Evolutionary conservation across 805 yeast species (phyloP), one percentile per base, ranked within the genome.

Genomic region (Cyberlindnera mrakii): DNA sequence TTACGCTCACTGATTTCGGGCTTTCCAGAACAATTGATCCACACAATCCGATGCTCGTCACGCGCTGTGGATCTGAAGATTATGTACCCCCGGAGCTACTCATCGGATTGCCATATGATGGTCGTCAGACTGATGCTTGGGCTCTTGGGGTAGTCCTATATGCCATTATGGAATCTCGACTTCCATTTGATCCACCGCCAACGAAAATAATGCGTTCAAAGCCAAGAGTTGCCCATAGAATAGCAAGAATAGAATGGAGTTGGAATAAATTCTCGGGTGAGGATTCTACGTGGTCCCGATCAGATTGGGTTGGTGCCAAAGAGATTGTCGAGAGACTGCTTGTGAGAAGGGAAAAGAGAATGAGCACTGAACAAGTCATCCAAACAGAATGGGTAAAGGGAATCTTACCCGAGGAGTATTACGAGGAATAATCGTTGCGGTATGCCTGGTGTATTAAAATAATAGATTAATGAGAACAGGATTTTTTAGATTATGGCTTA

Each of bases 51-150:
- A 53, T 82, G 44, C 70, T 95, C 20, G 74, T 85, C 3, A 91
- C 98, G 1, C 66, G 98, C 47, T 93, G 99, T 62, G 99, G 99
- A 0, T 86, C 96, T 1, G 96, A 87, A 49, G 99, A 93, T 60
- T 93, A 93, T 55, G 96, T 93, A 6, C 83, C 96, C 0, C 99
- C 99, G 0, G 99, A 93, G 58, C 65, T 93, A 19, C 67, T 93
- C 32, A 77, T 93, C 78, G 98, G 98, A 1, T 71, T 86, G 43
- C 83, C 88, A 6, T 93, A 93, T 58, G 91, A 91, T 55, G 99
- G 99, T 11, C 75, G 85, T 41, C 79, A 86, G 50, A 83, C 93
- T 39, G 99, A 93, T 61, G 71, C 90, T 16, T 93, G 99, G 99
- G 87, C 97, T 1, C 62, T 90, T 9, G 99, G 99, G 3, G 98